Base-by-base conservation (phyloP, 164 flowering plant genomes). In the Stephania japonica region DNA sequence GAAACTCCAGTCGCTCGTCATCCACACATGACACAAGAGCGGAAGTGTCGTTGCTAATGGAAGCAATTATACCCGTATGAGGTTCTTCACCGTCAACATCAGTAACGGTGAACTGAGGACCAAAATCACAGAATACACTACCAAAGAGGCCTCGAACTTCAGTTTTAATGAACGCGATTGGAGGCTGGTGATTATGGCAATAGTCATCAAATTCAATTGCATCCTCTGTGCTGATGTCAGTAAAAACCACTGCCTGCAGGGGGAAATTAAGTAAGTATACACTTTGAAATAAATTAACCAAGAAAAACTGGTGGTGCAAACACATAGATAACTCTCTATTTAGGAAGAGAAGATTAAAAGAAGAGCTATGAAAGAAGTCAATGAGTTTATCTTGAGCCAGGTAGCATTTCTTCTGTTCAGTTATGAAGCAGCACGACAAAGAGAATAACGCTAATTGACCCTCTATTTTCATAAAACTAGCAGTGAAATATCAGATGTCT, bases 21-120 rank as follows among this genome's bases (percentile, higher is more conserved):
- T 92, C 96, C 74, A 92, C 90, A 80, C 92, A 92, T 11, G 96
- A 81, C 12, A 92, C 85, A 43, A 90, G 86, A 9, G 96, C 88
- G 70, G 96, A 91, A 72, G 83, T 85, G 76, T 87, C 96, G 81
- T 90, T 92, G 85, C 90, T 87, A 68, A 92, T 87, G 65, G 96
- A 92, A 50, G 96, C 96, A 84, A 92, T 83, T 43, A 92, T 92
- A 65, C 95, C 97, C 0, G 94, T 83, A 77, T 86, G 90, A 38
- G 97, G 95, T 42, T 92, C 97, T 78, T 92, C 87, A 26, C 95
- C 97, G 81, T 92, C 92, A 68, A 90, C 89, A 84, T 92, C 97
- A 76, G 80, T 50, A 67, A 90, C 92, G 23, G 92, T 88, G 75
- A 90, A 90, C 68, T 84, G 81, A 64, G 96, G 94, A 24, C 97